Conservation (phyloP, 306 rosid genomes). For the Sicyos edulis region DNA sequence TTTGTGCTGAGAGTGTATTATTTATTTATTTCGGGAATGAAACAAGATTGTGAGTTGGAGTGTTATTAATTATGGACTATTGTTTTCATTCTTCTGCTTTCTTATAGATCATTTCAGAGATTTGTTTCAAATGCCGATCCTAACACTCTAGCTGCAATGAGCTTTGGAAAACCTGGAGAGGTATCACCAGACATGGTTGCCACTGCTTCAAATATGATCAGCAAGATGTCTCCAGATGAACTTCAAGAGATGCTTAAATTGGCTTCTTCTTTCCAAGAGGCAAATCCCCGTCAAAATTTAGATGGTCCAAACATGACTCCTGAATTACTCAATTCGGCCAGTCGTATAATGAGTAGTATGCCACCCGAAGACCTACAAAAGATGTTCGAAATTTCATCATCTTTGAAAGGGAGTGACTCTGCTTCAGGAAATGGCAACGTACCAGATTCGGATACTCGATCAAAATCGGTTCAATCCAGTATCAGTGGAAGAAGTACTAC, state of each 20-base stretch:
- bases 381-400: slow-evolving; percentile 79
- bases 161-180: slow-evolving; percentile 48
- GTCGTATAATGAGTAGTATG: slow-evolving; percentile 75
- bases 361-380: slow-evolving; percentile 75
- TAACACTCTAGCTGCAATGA: slow-evolving; percentile 58
- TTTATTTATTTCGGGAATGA: too few species aligned
- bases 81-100: neutral
- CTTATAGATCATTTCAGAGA: slow-evolving; percentile 69
- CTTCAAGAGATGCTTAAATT: slow-evolving; percentile 67
- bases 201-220: slow-evolving; percentile 67
- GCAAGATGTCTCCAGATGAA: slow-evolving; percentile 83
- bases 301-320: slow-evolving; percentile 57
- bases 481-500: slow-evolving; percentile 26
- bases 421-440: slow-evolving; percentile 24
- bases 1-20: neutral
- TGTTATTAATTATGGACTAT: too few species aligned
- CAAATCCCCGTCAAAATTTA: slow-evolving; percentile 36
- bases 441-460: slow-evolving; percentile 31
- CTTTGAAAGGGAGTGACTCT: slow-evolving; percentile 51
- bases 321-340: slow-evolving; percentile 78
- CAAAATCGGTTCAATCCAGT: slow-evolving; percentile 38
- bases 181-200: slow-evolving; percentile 73
- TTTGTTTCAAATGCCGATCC: slow-evolving; percentile 71
- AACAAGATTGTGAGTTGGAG: too few species aligned
- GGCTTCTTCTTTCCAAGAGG: slow-evolving; percentile 75